Evolutionary conservation across 495 filamentous ascomycete species (phyloP), one percentile per base, ranked within the genome.

Genomic region (Paragyromitra xinjiangensis): DNA sequence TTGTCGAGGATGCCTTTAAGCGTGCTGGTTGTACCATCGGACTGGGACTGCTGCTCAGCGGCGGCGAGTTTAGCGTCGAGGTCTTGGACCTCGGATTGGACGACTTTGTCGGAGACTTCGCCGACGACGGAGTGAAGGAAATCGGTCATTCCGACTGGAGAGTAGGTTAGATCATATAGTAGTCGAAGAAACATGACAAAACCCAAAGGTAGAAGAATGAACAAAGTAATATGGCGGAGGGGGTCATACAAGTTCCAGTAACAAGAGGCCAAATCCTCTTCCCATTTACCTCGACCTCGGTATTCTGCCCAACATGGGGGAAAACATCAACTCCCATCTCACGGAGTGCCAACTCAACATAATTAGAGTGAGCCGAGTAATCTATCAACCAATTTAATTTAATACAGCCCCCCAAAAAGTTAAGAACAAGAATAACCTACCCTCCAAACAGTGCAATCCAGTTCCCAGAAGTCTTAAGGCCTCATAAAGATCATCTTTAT

Each of bases 351-450:
- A 97, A 88, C 82, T 97, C 94, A 0, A 86, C 87, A 82, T 95
- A 97, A 85, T 96, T 97, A 62, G 92, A 95, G 83, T 96, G 94
- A 64, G 94, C 94, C 11, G 93, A 90, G 84, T 89, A 97, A 81
- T 97, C 93, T 69, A 78, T 2, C 3, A 3, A 24, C 22, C 6
- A 9, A 26, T 71, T 51, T 9, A 61, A 24, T n/a, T 24, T 11
- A 62, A n/a, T 51, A 22, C 22, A 8, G 11, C 29, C 16, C 1
- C 14, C 22, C n/a, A 24, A 34, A 12, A 16, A 64, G 0, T 6
- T 12, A 1, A 6, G 16, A 0, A 42, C 3, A 22, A 14, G 42
- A 24, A 53, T 45, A 39, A 44, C 42, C 83, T 84, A 87, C 86
- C 86, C 86, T 97, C 94, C 24, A 97, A 84, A 75, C 93, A 96